Base-by-base conservation (phyloP, 768 basidiomycete species). In the Mycena kentingensis region DNA sequence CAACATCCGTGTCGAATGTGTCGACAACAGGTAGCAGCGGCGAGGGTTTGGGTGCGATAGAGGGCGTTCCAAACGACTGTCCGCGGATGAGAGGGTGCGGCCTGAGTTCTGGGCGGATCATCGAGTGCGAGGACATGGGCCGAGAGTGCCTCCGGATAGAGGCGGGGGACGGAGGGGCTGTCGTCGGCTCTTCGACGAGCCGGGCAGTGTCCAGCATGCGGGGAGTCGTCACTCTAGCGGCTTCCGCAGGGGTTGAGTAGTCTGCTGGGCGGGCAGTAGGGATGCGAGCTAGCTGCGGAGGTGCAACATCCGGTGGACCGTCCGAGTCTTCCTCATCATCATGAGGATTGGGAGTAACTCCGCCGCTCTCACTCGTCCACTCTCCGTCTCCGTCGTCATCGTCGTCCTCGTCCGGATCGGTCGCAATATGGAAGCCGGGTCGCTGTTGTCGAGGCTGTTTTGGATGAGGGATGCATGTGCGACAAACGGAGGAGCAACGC, bases 71-170 rank as follows among this genome's bases (percentile, higher is more conserved):
- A 52, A 79, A 82, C 0, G 88, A 88, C 56, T 84, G 77, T 8
- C 87, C 87, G 49, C 88, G 84, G 57, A 90, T 89, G 46, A 90
- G 76, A 6, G 88, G 89, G 63, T 90, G 89, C 1, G 87, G 87
- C 15, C 85, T 84, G 44, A 87, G 71, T 35, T 60, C 58, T 11
- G 37, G 36, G 11, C 35, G 32, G 13, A 43, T 22, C 22, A 59
- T 19, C 8, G 53, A 55, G 46, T 59, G 57, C 1, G 57, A 28
- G n/a, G 57, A 59, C 57, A 55, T 54, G 39, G 65, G 57, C 27
- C 61, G 63, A n/a, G 58, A 39, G 42, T 66, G 38, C 48, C 64
- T 65, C 31, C 47, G 47, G 36, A 19, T 36, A 36, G 46, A 10
- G 4, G 38, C n/a, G 8, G 39, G 18, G 10, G 43, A 13, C 32